These are phyloP conservation scores for Calonectria leucothoes DNA, from an alignment of 2,329 filamentous ascomycete species.

Conservation along the genomic window DNA sequence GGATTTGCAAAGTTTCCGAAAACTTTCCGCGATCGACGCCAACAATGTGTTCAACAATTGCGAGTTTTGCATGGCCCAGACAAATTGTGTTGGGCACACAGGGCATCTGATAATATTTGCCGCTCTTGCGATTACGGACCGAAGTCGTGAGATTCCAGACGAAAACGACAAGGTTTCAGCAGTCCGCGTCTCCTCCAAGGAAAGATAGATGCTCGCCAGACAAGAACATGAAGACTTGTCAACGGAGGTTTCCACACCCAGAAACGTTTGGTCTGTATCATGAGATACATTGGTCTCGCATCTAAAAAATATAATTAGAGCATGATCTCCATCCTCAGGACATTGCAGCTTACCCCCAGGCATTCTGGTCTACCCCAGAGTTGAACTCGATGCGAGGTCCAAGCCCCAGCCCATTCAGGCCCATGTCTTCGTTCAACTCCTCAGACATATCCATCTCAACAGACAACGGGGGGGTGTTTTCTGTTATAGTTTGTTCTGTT, in stretches of 20 bases:
- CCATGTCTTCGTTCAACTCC: conserved; percentile 24
- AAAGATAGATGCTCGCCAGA: conserved; percentile 39
- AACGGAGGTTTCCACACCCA: conserved; percentile 18
- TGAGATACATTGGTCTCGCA: conserved; percentile 27
- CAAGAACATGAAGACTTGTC: conserved; percentile 35
- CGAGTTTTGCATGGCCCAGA: conserved; percentile 43
- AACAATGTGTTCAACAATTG: conserved; percentile 40
- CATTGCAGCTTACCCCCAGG: conserved; percentile 26
- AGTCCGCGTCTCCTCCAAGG: conserved; percentile 37
- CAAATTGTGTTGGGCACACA: conserved; percentile 37
- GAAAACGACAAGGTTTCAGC: conserved; percentile 33
- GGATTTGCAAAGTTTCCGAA: conserved; percentile 35
- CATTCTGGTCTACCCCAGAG: conserved; percentile 3
- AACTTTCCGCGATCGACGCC: conserved; percentile 38
- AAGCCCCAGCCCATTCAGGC: conserved; percentile 20
- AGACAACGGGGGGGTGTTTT: conserved; percentile 21
- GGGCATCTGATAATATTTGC: conserved; percentile 31
- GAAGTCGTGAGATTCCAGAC: conserved; percentile 28
- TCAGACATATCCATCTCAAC: conserved; percentile 13
- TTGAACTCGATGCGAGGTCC: conserved; percentile 28
- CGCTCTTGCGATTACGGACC: conserved; percentile 30
- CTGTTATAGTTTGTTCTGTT: conserved; percentile 9
- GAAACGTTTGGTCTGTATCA: conserved; percentile 15
- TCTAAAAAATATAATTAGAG: conserved; percentile 27
- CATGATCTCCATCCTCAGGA: neutral